A percentile compares a stretch with the other conserved stretches of the same genome.
phyloP scores from a whole-genome alignment of 306 rosid species.

The Macrotyloma uniflorum region DNA sequence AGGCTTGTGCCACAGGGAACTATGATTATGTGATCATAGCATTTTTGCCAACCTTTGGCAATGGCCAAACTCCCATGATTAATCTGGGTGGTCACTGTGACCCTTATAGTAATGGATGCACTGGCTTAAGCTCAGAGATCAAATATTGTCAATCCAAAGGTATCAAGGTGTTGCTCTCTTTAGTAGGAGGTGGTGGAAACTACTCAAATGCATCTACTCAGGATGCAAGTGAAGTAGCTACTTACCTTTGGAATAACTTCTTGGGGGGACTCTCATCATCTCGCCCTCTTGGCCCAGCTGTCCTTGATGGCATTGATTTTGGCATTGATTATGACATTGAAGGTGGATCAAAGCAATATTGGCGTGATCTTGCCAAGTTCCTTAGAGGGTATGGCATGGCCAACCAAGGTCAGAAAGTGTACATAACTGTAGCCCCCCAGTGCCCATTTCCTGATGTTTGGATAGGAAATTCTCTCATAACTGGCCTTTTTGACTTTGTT shows the following conservation, averaged over 20 bases:
- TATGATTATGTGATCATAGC: conserved; percentile 1
- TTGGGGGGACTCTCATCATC: not conserved
- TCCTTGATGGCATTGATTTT: conserved; percentile 14
- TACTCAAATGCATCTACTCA: not conserved
- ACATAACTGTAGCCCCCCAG: not conserved
- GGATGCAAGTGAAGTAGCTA: not conserved
- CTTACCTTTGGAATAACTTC: not conserved
- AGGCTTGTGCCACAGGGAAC: not conserved
- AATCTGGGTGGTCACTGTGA: not conserved
- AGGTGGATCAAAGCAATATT: not conserved
- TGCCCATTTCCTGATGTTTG: conserved; percentile 40
- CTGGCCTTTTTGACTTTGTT: conserved; percentile 39
- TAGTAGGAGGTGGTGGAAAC: not conserved
- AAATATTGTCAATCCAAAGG: not conserved
- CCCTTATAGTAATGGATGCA: not conserved
- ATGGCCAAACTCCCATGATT: not conserved
- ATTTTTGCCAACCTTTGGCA: not conserved
- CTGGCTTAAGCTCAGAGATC: not conserved
- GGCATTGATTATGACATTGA: not conserved
- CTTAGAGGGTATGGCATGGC: not conserved
- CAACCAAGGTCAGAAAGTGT: not conserved
- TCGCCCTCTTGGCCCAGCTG: not conserved
- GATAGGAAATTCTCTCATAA: conserved; percentile 41
- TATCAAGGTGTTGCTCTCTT: not conserved
- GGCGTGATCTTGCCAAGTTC: not conserved